phyloP scores from a whole-genome alignment of 495 filamentous ascomycete species.

The Trichoderma erinaceum region DNA sequence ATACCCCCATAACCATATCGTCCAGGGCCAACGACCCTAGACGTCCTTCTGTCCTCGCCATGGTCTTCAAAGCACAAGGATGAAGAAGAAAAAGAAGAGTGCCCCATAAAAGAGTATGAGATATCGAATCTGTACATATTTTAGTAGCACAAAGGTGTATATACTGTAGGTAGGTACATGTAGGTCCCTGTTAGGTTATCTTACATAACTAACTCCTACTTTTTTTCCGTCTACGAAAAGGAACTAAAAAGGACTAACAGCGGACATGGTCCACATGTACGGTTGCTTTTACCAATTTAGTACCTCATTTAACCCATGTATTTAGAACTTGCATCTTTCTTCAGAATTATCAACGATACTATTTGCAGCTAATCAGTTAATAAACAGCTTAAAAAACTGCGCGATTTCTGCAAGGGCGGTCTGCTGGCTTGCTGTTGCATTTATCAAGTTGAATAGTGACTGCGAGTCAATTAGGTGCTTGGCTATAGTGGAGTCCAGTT shows the following conservation, averaged over 20 bases:
- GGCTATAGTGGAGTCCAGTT: slow-evolving; percentile 42
- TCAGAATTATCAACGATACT: no score
- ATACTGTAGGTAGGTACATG: no score
- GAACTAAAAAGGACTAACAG: no score
- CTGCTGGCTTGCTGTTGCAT: slow-evolving; percentile 28
- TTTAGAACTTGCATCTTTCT: no score
- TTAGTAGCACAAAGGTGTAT: no score
- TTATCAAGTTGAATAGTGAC: slow-evolving; percentile 33
- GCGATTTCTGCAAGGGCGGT: slow-evolving; percentile 32
- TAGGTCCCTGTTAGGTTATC: no score
- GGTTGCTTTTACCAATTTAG: not conserved
- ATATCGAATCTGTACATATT: not conserved
- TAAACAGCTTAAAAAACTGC: slow-evolving; percentile 31
- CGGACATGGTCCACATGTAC: no score
- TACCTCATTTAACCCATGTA: not conserved
- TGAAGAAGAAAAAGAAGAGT: not conserved
- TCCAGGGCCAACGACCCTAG: slow-evolving; percentile 8
- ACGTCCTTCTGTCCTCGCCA: not conserved
- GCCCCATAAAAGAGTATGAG: not conserved
- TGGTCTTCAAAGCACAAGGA: not conserved
- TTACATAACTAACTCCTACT: no score
- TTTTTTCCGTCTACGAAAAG: no score
- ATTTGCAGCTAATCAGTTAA: slow-evolving; percentile 22
- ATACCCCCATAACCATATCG: slow-evolving; percentile 16
- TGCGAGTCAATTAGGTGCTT: slow-evolving; percentile 40